These are phyloP conservation scores for Pleurotus cornucopiae DNA, from an alignment of 768 basidiomycete genomes.

Conservation along the genomic window DNA sequence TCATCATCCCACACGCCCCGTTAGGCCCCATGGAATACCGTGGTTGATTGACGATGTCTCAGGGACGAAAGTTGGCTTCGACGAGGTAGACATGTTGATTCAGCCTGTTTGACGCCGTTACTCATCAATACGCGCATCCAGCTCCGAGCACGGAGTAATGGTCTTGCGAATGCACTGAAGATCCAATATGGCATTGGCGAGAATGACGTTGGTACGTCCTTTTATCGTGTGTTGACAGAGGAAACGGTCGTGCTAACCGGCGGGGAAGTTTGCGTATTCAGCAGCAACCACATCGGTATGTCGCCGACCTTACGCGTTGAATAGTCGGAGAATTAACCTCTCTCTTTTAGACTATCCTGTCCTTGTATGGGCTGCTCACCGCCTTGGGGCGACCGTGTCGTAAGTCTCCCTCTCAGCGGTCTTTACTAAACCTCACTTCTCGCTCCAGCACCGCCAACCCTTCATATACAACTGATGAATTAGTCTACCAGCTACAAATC, in stretches of 20 bases:
- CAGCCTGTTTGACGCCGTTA: too few species aligned
- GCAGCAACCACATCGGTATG: constrained; percentile 35
- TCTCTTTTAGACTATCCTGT: constrained; percentile 22
- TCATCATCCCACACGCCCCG: constrained; percentile 36
- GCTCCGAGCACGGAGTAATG: constrained; percentile 21
- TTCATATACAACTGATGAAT: constrained; percentile 31
- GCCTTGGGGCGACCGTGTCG: constrained; percentile 35
- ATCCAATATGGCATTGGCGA: constrained; percentile 24
- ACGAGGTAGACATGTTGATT: constrained; percentile 27
- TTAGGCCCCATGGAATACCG: constrained; percentile 25
- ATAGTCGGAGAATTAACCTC: too few species aligned
- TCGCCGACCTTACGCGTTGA: background rate
- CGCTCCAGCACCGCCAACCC: constrained; percentile 36
- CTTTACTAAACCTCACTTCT: constrained; percentile 13
- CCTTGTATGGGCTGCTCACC: constrained; percentile 35
- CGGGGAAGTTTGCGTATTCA: constrained; percentile 32
- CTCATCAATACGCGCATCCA: background rate
- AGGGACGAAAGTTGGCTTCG: constrained; percentile 31
- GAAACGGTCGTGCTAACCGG: background rate
- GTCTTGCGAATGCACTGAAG: constrained; percentile 29
- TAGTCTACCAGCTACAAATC: constrained; percentile 30
- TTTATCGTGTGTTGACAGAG: background rate
- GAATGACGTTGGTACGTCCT: constrained; percentile 32
- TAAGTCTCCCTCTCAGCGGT: constrained; percentile 13
- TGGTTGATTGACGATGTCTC: constrained; percentile 51